Base-by-base conservation (phyloP, 164 flowering plant species). In the Magnolia officinalis region DNA sequence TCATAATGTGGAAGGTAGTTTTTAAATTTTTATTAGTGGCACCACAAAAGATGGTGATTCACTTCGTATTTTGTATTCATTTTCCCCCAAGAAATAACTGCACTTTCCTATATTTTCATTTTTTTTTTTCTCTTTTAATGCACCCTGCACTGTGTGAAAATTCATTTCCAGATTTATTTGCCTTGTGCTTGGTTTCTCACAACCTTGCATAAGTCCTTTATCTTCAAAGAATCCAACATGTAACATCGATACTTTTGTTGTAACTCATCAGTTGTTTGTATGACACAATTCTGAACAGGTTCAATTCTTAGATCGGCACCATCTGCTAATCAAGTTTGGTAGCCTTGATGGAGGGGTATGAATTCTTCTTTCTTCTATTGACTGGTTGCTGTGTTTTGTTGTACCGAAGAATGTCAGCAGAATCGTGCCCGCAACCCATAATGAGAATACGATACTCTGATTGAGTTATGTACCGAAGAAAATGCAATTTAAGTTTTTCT, bases 301-400 rank as follows among this genome's bases (percentile, higher is more conserved):
- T 65, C 99, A 94, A 71, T 94, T 96, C 84, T 86, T 96, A 86
- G 98, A 96, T 81, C 88, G 98, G 72, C 96, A 96, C 72, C 98
- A 96, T 81, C 81, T 96, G 82, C 89, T 96, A 71, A 90, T 96
- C 85, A 96, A 94, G 85, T 89, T 92, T 83, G 98, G 99, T 67
- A 92, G 98, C 81, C 91, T 90, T 23, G 99, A 96, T 83, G 98
- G 98, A 86, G 98, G 88, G 90, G 99, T 96, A 82, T 83, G 92
- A 14, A 29, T 77, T 78, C 11, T 72, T 52, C 23, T 74, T 11
- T 55, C 49, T 21, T 75, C 49, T 77, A 45, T 58, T 4, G 55
- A 26, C 6, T 37, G 16, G n/a, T 21, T 61, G n/a, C 8, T 55
- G 13, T 19, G 16, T 11, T 31, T 68, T 68, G 19, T 8, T 16